A percentile compares a stretch with the other conserved stretches of the same genome.
These are phyloP conservation scores for Endoconidiophora polonica DNA, from an alignment of 2,329 filamentous ascomycete species.

Conservation along the genomic window DNA sequence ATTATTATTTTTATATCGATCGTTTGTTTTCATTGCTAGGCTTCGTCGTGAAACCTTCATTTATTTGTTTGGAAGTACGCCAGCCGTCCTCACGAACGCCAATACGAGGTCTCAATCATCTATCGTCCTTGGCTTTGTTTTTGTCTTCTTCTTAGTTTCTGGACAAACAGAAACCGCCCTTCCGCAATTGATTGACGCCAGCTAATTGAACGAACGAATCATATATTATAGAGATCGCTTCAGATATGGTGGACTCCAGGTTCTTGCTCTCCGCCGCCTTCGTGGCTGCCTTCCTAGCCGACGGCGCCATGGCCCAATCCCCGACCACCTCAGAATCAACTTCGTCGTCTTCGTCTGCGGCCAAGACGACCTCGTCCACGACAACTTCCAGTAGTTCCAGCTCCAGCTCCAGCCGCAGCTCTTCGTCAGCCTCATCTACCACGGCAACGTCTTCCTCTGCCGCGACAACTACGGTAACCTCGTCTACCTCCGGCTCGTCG, in stretches of 20 bases:
- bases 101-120: too few relatives aligned
- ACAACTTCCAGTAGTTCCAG: background rate
- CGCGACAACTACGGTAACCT: slow-evolving; percentile 14
- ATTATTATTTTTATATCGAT: too few relatives aligned
- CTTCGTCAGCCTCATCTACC: background rate
- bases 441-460: background rate
- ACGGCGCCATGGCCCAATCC: slow-evolving; percentile 7
- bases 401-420: background rate
- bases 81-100: too few relatives aligned
- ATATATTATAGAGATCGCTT: too few relatives aligned
- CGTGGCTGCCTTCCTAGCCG: slow-evolving; percentile 14
- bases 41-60: too few relatives aligned
- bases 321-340: background rate
- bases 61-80: too few relatives aligned
- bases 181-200: too few relatives aligned
- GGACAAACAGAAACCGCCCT: too few relatives aligned
- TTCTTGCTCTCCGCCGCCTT: slow-evolving; percentile 12
- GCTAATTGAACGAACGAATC: too few relatives aligned
- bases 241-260: slow-evolving; percentile 10
- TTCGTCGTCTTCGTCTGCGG: slow-evolving; percentile 1
- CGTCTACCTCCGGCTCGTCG: slow-evolving; percentile 16
- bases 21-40: too few relatives aligned
- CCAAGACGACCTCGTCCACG: background rate
- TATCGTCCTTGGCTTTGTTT: too few relatives aligned
- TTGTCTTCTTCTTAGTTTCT: too few relatives aligned